Evolutionary conservation across 2,329 filamentous ascomycete species (phyloP).

Genomic region (Blumeria graminis): DNA sequence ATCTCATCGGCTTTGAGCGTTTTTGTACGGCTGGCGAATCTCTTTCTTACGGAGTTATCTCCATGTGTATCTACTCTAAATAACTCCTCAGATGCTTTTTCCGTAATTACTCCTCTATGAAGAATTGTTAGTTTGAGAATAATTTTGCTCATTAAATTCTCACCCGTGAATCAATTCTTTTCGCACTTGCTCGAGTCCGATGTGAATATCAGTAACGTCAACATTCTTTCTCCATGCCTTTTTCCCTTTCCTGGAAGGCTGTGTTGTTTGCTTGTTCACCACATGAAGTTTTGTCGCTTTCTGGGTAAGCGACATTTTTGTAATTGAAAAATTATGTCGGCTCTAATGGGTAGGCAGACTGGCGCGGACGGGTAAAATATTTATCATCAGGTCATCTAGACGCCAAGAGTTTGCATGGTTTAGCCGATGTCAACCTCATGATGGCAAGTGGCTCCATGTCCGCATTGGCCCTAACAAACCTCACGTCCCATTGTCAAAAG

Average conservation of each 20-base stretch:
- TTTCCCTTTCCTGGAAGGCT: slow-evolving; percentile 88
- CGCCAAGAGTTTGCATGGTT: too few relatives aligned
- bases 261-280: slow-evolving; percentile 39
- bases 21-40: slow-evolving; percentile 32
- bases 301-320: slow-evolving; percentile 14
- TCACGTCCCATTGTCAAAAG: too few relatives aligned
- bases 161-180: slow-evolving; percentile 83
- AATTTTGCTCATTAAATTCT: slow-evolving; percentile 4
- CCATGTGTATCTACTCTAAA: slow-evolving; percentile 64
- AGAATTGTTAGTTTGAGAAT: slow-evolving; percentile 4
- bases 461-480: too few relatives aligned
- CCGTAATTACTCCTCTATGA: slow-evolving; percentile 55
- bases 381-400: not conserved
- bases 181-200: slow-evolving; percentile 62
- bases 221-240: slow-evolving; percentile 99
- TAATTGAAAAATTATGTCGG: too few relatives aligned
- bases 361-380: not conserved
- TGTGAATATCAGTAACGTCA: slow-evolving; percentile 64
- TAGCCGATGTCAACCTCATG: too few relatives aligned
- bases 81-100: slow-evolving; percentile 61
- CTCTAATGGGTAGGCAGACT: too few relatives aligned
- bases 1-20: slow-evolving; percentile 79
- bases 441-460: too few relatives aligned
- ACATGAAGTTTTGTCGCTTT: slow-evolving; percentile 8
- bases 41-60: slow-evolving; percentile 38